phyloP scores from a whole-genome alignment of 169 alveolate species.

The Plasmodium chabaudi region DNA sequence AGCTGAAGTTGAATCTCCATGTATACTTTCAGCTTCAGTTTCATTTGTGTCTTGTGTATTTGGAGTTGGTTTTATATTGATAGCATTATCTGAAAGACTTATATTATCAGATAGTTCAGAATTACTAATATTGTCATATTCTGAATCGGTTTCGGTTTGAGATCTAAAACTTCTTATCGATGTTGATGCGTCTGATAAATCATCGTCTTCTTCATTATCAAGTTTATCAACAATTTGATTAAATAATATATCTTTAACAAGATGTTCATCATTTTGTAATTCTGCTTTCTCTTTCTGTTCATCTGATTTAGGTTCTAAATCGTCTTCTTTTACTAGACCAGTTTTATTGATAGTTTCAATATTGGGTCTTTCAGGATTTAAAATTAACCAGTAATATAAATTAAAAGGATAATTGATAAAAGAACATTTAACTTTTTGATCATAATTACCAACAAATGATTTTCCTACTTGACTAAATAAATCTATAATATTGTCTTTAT shows the following conservation, averaged over 20 bases:
- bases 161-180: neutral
- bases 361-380: constrained; percentile 66
- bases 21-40: too few species aligned
- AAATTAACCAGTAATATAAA: constrained; percentile 59
- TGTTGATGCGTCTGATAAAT: constrained; percentile 3
- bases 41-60: too few species aligned
- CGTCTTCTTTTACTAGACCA: constrained; percentile 46
- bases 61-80: neutral
- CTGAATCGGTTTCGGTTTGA: constrained; percentile 1
- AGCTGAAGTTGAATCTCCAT: too few species aligned
- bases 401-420: constrained; percentile 49
- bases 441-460: constrained; percentile 29
- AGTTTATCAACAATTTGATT: neutral
- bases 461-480: constrained; percentile 55
- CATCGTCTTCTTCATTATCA: neutral
- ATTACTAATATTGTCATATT: neutral
- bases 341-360: constrained; percentile 22
- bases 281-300: constrained; percentile 13
- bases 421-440: constrained; percentile 55
- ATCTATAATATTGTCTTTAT: constrained; percentile 62
- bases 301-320: constrained; percentile 24
- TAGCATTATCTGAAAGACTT: constrained; percentile 1
- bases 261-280: constrained; percentile 13
- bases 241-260: constrained; percentile 16
- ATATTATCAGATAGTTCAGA: neutral